Conservation (phyloP, 1,139 yeast species). For the Saccharomyces hybrid region DNA sequence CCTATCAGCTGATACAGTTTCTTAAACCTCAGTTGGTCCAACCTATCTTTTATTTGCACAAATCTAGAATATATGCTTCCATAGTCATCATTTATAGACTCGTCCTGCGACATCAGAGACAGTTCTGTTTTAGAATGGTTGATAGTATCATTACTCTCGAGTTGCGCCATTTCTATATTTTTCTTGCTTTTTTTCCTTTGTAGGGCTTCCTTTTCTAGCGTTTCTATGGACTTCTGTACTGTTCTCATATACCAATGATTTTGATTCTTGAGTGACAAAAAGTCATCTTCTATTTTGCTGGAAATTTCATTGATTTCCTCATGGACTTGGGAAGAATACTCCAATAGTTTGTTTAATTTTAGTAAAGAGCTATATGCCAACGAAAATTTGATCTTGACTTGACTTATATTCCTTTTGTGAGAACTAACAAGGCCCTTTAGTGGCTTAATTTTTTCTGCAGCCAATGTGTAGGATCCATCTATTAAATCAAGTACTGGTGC, state of each 20-base stretch:
- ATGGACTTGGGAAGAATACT: conserved; percentile 21
- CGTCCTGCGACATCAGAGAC: conserved; percentile 1
- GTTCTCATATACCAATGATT: conserved; percentile 7
- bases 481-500: conserved; percentile 11
- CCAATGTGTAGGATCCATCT: conserved; percentile 21
- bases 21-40: conserved; percentile 14
- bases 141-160: not conserved
- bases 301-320: conserved; percentile 14
- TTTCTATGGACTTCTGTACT: not conserved
- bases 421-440: not conserved
- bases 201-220: not conserved
- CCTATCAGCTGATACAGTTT: conserved; percentile 18
- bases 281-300: conserved; percentile 5
- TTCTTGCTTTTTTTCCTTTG: not conserved
- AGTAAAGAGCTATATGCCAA: conserved; percentile 23
- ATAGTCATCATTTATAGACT: conserved; percentile 20
- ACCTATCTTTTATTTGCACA: conserved; percentile 15
- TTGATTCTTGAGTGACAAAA: conserved; percentile 8
- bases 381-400: conserved; percentile 10
- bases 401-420: conserved; percentile 4
- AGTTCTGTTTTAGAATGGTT: not conserved
- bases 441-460: not conserved
- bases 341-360: conserved; percentile 24
- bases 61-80: conserved; percentile 23
- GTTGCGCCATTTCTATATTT: not conserved